Conservation (phyloP, 768 basidiomycete species). For the Mrakia blollopis region DNA sequence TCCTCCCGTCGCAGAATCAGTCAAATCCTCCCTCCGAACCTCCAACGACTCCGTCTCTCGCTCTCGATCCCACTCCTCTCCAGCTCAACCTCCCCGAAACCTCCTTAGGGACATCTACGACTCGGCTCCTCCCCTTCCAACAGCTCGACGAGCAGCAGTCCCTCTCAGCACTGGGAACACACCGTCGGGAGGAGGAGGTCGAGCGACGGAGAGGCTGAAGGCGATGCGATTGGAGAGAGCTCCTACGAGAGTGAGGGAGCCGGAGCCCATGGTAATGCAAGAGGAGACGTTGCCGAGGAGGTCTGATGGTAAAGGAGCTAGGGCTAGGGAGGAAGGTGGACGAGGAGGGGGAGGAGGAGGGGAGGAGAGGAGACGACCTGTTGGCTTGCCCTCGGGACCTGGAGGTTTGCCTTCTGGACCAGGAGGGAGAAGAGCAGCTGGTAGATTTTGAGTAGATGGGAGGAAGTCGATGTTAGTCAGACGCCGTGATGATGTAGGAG, state of each 20-base stretch:
- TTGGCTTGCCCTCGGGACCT: neutral
- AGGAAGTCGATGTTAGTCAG: neutral
- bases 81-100: neutral
- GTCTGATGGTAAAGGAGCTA: neutral
- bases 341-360: neutral
- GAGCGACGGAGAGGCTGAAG: neutral
- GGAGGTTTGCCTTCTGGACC: neutral
- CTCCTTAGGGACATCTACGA: neutral
- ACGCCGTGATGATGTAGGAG: too few relatives aligned
- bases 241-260: neutral
- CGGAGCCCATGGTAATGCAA: neutral
- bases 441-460: neutral
- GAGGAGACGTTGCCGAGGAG: neutral
- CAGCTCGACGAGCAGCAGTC: neutral
- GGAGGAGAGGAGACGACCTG: neutral
- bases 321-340: neutral
- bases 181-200: neutral
- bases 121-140: neutral
- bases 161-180: neutral
- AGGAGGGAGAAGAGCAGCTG: neutral
- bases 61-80: neutral
- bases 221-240: constrained; percentile 2
- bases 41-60: neutral
- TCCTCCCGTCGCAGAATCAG: neutral
- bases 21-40: neutral